These are phyloP conservation scores for Quercus agrifolia DNA, from an alignment of 306 rosid species.

Conservation along the genomic window DNA sequence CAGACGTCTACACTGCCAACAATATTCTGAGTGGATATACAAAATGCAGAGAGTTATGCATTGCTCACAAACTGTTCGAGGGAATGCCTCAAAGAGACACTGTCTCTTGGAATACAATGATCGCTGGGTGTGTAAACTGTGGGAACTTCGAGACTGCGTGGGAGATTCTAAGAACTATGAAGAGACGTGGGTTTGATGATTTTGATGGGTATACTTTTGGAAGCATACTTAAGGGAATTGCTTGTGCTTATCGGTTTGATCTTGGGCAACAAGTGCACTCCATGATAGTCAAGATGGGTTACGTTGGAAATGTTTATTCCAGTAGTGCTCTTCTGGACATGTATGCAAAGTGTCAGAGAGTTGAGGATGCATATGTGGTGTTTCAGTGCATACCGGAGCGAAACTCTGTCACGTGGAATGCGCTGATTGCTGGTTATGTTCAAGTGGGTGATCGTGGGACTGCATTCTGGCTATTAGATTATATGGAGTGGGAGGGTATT, in stretches of 20 bases:
- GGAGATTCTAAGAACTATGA: constrained; percentile 47
- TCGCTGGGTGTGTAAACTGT: constrained; percentile 44
- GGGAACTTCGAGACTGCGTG: constrained; percentile 37
- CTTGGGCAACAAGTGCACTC: constrained; percentile 68
- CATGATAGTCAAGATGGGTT: constrained; percentile 54
- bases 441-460: constrained; percentile 42
- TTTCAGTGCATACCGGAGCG: constrained; percentile 44
- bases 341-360: constrained; percentile 78
- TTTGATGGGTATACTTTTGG: constrained; percentile 66
- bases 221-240: constrained; percentile 66
- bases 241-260: constrained; percentile 24
- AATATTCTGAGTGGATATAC: constrained; percentile 44
- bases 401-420: constrained; percentile 71
- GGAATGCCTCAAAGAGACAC: constrained; percentile 60
- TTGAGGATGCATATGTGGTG: constrained; percentile 54
- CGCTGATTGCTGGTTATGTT: constrained; percentile 62
- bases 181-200: constrained; percentile 30
- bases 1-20: constrained; percentile 58
- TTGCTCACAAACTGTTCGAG: constrained; percentile 55
- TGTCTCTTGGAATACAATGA: constrained; percentile 80
- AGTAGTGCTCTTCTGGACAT: constrained; percentile 80
- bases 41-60: constrained; percentile 26
- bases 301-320: constrained; percentile 40
- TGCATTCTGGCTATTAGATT: constrained; percentile 44
- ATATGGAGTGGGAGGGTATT: constrained; percentile 57